A percentile compares a stretch with the other conserved stretches of the same genome.
phyloP scores from a whole-genome alignment of 768 basidiomycete species.

The Gelatoporia subvermispora region DNA sequence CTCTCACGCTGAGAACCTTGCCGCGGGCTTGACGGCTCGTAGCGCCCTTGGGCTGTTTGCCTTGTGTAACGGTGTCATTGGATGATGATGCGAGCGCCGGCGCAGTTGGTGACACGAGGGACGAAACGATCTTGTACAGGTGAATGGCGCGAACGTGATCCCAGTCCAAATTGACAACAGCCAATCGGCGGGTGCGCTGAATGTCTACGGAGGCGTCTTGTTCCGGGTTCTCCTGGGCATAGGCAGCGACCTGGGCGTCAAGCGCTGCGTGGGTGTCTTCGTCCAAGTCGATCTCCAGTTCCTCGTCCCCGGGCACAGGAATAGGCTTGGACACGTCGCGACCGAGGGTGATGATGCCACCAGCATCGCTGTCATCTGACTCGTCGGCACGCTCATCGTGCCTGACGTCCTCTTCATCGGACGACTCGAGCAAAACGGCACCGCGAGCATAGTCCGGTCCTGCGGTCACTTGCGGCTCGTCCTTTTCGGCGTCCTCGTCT shows the following conservation, averaged over 20 bases:
- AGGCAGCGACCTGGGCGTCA: constrained; percentile 68
- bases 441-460: constrained; percentile 82
- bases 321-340: constrained; percentile 39
- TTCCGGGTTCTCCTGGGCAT: constrained; percentile 39
- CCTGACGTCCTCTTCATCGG: constrained; percentile 60
- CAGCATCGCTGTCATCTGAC: constrained; percentile 43
- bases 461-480: constrained; percentile 20
- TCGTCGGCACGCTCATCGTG: constrained; percentile 19
- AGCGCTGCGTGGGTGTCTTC: constrained; percentile 68
- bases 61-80: constrained; percentile 5
- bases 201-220: constrained; percentile 39
- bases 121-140: constrained; percentile 89
- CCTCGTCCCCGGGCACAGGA: constrained; percentile 31
- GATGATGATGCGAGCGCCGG: constrained; percentile 23
- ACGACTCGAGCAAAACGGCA: constrained; percentile 81
- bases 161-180: constrained; percentile 97
- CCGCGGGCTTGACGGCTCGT: constrained; percentile 46
- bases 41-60: constrained; percentile 14
- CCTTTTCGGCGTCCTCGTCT: constrained; percentile 35
- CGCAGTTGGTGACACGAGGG: constrained; percentile 62
- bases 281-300: constrained; percentile 71
- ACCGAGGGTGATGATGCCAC: constrained; percentile 48
- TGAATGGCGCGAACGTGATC: constrained; percentile 89
- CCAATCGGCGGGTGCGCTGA: constrained; percentile 63
- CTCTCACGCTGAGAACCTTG: constrained; percentile 66